Evolutionary conservation across 2,329 filamentous ascomycete species (phyloP).

Genomic region (Cercospora sesami): DNA sequence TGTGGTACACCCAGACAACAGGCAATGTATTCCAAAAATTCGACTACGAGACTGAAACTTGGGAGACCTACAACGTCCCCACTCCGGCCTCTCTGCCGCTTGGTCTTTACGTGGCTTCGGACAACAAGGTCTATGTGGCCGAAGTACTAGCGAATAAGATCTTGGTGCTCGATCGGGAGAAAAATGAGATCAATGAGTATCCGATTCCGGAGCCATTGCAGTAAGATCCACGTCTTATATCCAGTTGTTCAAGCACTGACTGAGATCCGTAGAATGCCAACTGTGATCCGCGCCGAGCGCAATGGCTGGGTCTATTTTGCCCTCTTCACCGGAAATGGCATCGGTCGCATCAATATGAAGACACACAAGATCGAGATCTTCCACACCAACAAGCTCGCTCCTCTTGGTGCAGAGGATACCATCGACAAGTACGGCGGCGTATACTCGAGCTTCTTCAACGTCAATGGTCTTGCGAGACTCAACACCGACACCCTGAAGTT

Average conservation of each 20-base stretch:
- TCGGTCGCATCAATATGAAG: constrained; percentile 26
- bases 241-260: neutral
- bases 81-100: constrained; percentile 26
- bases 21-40: constrained; percentile 28
- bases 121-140: constrained; percentile 23
- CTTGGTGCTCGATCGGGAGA: constrained; percentile 20
- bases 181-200: constrained; percentile 21
- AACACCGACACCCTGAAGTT: constrained; percentile 22
- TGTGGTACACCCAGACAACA: constrained; percentile 30
- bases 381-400: constrained; percentile 20
- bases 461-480: constrained; percentile 20
- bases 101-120: constrained; percentile 23
- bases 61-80: constrained; percentile 24
- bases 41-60: constrained; percentile 22
- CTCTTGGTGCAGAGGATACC: constrained; percentile 27
- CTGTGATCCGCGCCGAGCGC: constrained; percentile 24
- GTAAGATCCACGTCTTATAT: neutral
- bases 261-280: constrained; percentile 15
- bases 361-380: constrained; percentile 26
- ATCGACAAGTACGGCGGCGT: constrained; percentile 27
- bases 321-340: constrained; percentile 24
- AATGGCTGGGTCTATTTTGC: constrained; percentile 28
- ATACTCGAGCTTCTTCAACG: constrained; percentile 25
- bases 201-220: constrained; percentile 17
- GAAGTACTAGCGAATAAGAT: constrained; percentile 29